Evolutionary conservation across 2,329 filamentous ascomycete species (phyloP), one percentile per base, ranked within the genome.

Genomic region (Fusarium globosum): DNA sequence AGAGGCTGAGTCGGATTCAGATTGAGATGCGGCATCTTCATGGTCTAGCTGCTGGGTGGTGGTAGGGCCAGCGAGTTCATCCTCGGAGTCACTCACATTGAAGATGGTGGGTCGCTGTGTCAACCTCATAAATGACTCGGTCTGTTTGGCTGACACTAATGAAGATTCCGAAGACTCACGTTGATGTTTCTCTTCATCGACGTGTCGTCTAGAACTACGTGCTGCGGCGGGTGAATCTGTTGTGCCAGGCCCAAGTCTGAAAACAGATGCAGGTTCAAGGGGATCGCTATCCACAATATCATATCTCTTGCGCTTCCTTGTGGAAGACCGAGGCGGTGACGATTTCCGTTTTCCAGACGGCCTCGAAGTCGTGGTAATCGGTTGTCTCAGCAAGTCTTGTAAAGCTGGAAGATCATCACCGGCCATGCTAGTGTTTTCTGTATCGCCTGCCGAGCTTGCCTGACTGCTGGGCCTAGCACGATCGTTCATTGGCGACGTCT

Each of bases 331-430:
- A n/a, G 71, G 70, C 21, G 79, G 74, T 10, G 73, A 75, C 3
- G 62, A 62, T 36, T 74, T 71, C 45, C 78, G 71, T 55, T 80
- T 82, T 3, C 61, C 11, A 18, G n/a, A 33, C 20, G 61, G 77
- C 49, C 49, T 74, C 33, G 51, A 53, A 30, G 38, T 30, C 33
- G 68, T 65, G 23, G 52, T 75, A 13, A 65, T 61, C 7, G 73
- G 71, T 23, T 72, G 75, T 18, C 58, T 77, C 3, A 82, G 51
- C 12, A 83, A 72, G n/a, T 84, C 81, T 18, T 80, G 76, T 16
- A 85, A 52, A 11, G 79, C 74, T 42, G 84, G 84, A 30, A 85
- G 73, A 26, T 85, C 83, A 33, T 81, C 79, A 8, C 81, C 83
- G 30, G 75, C 68, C 51, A 84, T 57, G 59, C 82, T 84, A 8